Conservation (phyloP, 192 early-diverging fungal species). For the Thamnidium elegans region DNA sequence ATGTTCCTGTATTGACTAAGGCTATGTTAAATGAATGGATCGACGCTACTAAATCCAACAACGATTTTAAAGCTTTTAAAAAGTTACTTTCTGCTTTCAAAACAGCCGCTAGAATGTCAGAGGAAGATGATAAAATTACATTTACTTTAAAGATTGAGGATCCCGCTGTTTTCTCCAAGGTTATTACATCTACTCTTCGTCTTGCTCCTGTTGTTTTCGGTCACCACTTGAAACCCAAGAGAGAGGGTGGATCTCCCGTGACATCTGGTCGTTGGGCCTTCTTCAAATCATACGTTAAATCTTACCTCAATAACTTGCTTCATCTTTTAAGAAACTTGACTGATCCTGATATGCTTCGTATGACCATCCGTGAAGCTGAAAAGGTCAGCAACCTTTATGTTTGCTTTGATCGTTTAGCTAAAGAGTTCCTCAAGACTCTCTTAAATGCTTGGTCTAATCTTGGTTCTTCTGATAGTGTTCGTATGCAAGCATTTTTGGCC, state of each 20-base stretch:
- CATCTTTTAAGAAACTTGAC: slow-evolving; percentile 80
- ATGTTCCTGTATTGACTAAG: slow-evolving; percentile 57
- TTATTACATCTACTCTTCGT: slow-evolving; percentile 73
- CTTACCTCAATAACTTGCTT: slow-evolving; percentile 72
- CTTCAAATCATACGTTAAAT: slow-evolving; percentile 76
- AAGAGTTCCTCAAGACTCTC: slow-evolving; percentile 76
- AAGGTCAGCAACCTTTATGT: slow-evolving; percentile 71
- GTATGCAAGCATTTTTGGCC: slow-evolving; percentile 80
- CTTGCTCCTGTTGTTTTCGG: slow-evolving; percentile 65
- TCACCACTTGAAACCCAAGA: slow-evolving; percentile 53
- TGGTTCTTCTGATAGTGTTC: slow-evolving; percentile 61
- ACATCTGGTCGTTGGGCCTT: slow-evolving; percentile 65
- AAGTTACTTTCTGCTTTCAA: slow-evolving; percentile 82
- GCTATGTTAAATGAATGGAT: slow-evolving; percentile 78
- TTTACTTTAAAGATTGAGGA: slow-evolving; percentile 71
- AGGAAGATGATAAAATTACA: slow-evolving; percentile 51
- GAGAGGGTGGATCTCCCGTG: slow-evolving; percentile 31
- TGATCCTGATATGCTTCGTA: slow-evolving; percentile 79
- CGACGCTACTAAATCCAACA: slow-evolving; percentile 48
- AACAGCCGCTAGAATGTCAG: slow-evolving; percentile 73
- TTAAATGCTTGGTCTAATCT: slow-evolving; percentile 52
- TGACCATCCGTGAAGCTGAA: slow-evolving; percentile 81
- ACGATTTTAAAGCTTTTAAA: slow-evolving; percentile 69
- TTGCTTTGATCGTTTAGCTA: slow-evolving; percentile 77
- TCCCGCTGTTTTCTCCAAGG: slow-evolving; percentile 72